Evolutionary conservation across 129 eudicot genomes (phyloP).

Genomic region (Helianthus annuus): HanXRQr2.0-SUNRISE NC_035449.2:38125537-38126036

Average conservation of each 20-base stretch:
- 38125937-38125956: no score
- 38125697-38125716: slow-evolving; percentile 56
- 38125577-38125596: slow-evolving; percentile 39
- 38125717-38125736: slow-evolving; percentile 41
- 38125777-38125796: slow-evolving; percentile 49
- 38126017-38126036: no score
- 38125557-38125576: slow-evolving; percentile 29
- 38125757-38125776: slow-evolving; percentile 61
- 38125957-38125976: no score
- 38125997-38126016: no score
- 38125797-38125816: slow-evolving; percentile 12
- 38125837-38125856: slow-evolving; percentile 15
- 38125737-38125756: slow-evolving; percentile 74
- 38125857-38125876: slow-evolving; percentile 2
- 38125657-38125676: slow-evolving; percentile 45
- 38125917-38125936: no score
- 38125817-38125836: background rate
- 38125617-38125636: slow-evolving; percentile 36
- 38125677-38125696: slow-evolving; percentile 78
- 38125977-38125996: no score
- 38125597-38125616: slow-evolving; percentile 52
- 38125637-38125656: slow-evolving; percentile 33
- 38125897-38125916: no score
- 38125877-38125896: no score
- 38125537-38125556: slow-evolving; percentile 42